A percentile compares a stretch with the other conserved stretches of the same genome.
Evolutionary conservation across 495 filamentous ascomycete genomes (phyloP).

Genomic region (Jackrogersella multiformis): DNA sequence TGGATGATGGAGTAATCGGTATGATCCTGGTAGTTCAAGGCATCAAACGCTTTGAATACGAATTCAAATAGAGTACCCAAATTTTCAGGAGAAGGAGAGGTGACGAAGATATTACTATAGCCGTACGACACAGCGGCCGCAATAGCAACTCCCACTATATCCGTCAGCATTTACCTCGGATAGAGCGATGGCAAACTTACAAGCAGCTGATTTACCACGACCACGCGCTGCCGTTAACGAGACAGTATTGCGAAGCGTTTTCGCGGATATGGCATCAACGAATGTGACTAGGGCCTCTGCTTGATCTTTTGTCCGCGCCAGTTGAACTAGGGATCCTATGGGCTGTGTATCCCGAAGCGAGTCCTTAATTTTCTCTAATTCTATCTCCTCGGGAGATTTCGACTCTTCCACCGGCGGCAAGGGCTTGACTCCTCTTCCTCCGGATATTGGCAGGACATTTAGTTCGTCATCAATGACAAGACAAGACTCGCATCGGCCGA

Average conservation of each 20-base stretch:
- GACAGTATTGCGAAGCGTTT: conserved; percentile 92
- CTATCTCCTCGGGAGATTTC: conserved; percentile 71
- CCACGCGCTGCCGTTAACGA: conserved; percentile 93
- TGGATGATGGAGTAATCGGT: conserved; percentile 98
- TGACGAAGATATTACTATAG: conserved; percentile 99
- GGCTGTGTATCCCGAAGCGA: conserved; percentile 84
- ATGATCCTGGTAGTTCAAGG: conserved; percentile 90
- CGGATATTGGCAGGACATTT: conserved; percentile 97
- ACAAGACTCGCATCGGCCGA: conserved; percentile 93
- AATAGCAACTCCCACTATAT: conserved; percentile 77
- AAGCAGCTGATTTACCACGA: conserved; percentile 93
- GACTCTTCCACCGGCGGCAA: conserved; percentile 78
- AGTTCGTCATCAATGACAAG: conserved; percentile 97
- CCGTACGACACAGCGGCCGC: conserved; percentile 94
- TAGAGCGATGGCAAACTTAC: conserved; percentile 8
- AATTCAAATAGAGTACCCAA: conserved; percentile 99
- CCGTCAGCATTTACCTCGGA: conserved; percentile 9
- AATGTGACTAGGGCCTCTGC: conserved; percentile 95
- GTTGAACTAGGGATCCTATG: conserved; percentile 79
- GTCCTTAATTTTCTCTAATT: conserved; percentile 88
- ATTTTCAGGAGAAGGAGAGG: conserved; percentile 97
- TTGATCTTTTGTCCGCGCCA: conserved; percentile 93
- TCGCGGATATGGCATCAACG: conserved; percentile 95
- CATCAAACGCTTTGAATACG: conserved; percentile 98
- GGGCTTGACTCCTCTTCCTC: conserved; percentile 89